Evolutionary conservation across 139 green algal species (phyloP), one percentile per base, ranked within the genome.

Genomic region (Ostreobium quekettii): DNA sequence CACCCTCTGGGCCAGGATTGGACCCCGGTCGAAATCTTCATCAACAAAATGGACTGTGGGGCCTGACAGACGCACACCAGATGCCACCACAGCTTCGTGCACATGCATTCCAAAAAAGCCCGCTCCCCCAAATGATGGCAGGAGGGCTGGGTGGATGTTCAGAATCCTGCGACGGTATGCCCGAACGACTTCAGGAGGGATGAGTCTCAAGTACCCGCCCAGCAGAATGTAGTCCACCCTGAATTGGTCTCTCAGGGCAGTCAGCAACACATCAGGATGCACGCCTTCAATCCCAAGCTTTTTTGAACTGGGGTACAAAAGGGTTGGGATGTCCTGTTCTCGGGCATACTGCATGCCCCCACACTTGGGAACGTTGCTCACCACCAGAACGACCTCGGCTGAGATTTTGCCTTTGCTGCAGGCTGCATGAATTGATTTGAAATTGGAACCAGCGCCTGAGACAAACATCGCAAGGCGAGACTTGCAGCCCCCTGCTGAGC

Each of bases 1-100:
- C 1, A 86, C 72, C 1, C 81, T 67, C 76, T 99, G 93, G 11
- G 90, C 91, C 31, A 98, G 74, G 65, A 99, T 98, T 49, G 86
- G 80, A 1, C 93, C 93, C 2, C 83, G 89, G 81, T 99, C 95
- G 69, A 96, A 99, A 60, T 93, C 77, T 69, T 96, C 94, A 59
- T 97, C 86, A 35, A 99, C 91, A 86, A 99, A 99, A 75, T 99
- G 94, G 24, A 99, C 85, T 6, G 89, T 99, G 15, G 91, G 85
- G 0, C 89, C 90, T 6, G 83, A 87, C 62, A 95, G 93, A n/a
- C 89, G 79, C 24, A 79, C 89, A 5, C 94, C 94, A 2, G 86
- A 95, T 4, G 74, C 74, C 7, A 99, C 74, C 1, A 99, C 95
- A 2, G 90, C 91, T 22, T 82, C 59, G 76, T 99, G 95, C 28